Evolutionary conservation across 2,329 filamentous ascomycete genomes (phyloP).

Genomic region (Clonostachys sp.): DNA sequence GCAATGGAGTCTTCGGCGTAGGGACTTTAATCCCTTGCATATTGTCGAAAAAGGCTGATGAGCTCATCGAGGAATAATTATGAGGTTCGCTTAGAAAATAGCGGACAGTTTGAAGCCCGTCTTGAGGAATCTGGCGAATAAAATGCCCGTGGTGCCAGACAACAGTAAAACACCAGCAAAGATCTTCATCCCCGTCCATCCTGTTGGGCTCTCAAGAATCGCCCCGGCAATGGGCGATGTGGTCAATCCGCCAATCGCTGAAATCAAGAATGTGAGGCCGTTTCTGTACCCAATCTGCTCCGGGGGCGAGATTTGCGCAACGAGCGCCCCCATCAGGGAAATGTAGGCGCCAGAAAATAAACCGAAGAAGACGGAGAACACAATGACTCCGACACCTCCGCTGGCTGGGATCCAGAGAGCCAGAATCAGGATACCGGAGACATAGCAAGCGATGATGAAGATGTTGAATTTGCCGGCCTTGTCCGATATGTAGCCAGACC

Average conservation of each 20-base stretch:
- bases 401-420: slow-evolving; percentile 35
- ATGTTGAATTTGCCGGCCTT: slow-evolving; percentile 30
- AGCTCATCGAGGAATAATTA: no score
- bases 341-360: slow-evolving; percentile 35
- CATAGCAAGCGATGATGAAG: slow-evolving; percentile 37
- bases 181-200: slow-evolving; percentile 27
- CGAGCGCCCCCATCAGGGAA: slow-evolving; percentile 27
- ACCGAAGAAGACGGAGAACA: slow-evolving; percentile 33
- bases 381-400: slow-evolving; percentile 19
- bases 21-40: no score
- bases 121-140: neutral
- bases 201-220: slow-evolving; percentile 18
- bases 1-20: no score
- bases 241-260: slow-evolving; percentile 51
- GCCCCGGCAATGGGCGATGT: slow-evolving; percentile 53
- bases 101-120: neutral
- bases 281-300: slow-evolving; percentile 43
- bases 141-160: slow-evolving; percentile 11
- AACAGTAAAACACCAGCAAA: slow-evolving; percentile 25
- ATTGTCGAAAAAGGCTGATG: no score
- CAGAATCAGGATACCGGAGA: slow-evolving; percentile 28
- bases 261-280: slow-evolving; percentile 42
- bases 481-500: slow-evolving; percentile 25
- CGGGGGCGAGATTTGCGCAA: slow-evolving; percentile 48
- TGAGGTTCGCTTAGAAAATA: slow-evolving; percentile 11